phyloP scores from a whole-genome alignment of 78 protist species.

The Bodo saltans region DNA sequence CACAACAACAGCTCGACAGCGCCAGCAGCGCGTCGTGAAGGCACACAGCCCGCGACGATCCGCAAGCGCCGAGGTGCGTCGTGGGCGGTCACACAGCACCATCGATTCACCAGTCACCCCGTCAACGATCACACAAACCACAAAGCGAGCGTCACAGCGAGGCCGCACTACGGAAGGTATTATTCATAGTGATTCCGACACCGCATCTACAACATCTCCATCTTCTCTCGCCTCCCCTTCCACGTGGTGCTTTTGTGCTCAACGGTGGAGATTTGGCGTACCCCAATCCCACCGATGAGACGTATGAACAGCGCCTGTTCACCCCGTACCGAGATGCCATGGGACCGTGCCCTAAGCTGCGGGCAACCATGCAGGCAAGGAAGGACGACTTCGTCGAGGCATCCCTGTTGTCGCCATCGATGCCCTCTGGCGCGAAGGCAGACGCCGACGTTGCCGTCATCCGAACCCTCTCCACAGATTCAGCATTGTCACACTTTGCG shows the following conservation, averaged over 20 bases:
- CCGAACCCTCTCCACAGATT: too few relatives aligned
- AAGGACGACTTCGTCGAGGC: too few relatives aligned
- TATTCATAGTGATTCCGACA: not conserved
- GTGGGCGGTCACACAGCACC: not conserved
- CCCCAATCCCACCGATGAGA: not conserved
- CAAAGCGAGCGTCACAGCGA: not conserved
- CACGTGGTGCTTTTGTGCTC: not conserved
- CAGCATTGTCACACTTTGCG: too few relatives aligned
- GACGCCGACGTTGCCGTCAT: too few relatives aligned
- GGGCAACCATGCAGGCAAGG: too few relatives aligned
- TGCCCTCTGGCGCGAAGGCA: too few relatives aligned
- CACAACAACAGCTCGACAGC: too few relatives aligned
- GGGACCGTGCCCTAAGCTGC: too few relatives aligned
- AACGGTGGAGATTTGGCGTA: not conserved
- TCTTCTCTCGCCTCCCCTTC: not conserved
- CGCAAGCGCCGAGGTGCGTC: not conserved
- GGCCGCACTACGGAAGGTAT: not conserved
- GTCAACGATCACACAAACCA: not conserved
- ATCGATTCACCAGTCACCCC: not conserved
- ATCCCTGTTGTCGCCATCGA: too few relatives aligned
- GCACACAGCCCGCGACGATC: too few relatives aligned
- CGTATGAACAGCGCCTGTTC: not conserved
- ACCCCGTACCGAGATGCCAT: too few relatives aligned
- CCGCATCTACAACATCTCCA: not conserved
- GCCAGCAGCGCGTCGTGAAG: too few relatives aligned